phyloP scores from a whole-genome alignment of 345 rosid species.

The Eutrema heterophyllum region DNA sequence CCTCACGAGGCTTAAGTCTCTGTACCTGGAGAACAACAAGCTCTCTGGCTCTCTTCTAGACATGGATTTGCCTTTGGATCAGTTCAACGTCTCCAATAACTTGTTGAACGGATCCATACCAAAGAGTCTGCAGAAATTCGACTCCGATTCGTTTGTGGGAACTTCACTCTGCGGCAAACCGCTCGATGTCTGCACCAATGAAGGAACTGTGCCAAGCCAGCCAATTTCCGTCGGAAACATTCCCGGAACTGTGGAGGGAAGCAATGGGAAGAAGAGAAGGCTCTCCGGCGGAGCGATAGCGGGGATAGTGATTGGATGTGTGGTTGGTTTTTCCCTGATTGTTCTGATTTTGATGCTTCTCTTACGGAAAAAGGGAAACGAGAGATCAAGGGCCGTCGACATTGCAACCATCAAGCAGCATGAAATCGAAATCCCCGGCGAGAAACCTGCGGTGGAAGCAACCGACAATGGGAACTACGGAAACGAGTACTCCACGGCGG shows the following conservation, averaged over 20 bases:
- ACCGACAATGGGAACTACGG: slow-evolving; percentile 40
- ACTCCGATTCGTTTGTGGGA: slow-evolving; percentile 52
- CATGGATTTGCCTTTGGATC: slow-evolving; percentile 46
- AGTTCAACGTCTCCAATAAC: slow-evolving; percentile 81
- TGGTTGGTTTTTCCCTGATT: slow-evolving; percentile 51
- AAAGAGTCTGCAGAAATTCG: slow-evolving; percentile 36
- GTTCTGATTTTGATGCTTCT: slow-evolving; percentile 48
- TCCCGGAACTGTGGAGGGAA: slow-evolving; percentile 16
- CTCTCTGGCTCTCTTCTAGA: slow-evolving; percentile 56
- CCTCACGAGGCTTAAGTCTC: slow-evolving; percentile 69
- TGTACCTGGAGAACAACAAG: slow-evolving; percentile 57
- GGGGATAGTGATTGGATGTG: slow-evolving; percentile 80
- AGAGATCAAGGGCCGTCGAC: slow-evolving; percentile 58
- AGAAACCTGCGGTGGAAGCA: slow-evolving; percentile 47
- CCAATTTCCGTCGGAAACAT: slow-evolving; percentile 36
- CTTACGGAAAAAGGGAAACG: slow-evolving; percentile 50
- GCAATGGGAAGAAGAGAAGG: slow-evolving; percentile 31
- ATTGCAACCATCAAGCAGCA: slow-evolving; percentile 55
- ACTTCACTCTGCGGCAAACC: slow-evolving; percentile 85
- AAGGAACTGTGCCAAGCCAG: slow-evolving; percentile 44
- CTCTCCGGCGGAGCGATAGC: slow-evolving; percentile 85
- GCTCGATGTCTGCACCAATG: slow-evolving; percentile 33
- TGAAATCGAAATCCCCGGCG: slow-evolving; percentile 47
- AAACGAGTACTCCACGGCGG: slow-evolving; percentile 34
- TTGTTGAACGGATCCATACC: slow-evolving; percentile 82